Evolutionary conservation across 2,329 filamentous ascomycete species (phyloP).

Genomic region (Penicillium sp.): DNA sequence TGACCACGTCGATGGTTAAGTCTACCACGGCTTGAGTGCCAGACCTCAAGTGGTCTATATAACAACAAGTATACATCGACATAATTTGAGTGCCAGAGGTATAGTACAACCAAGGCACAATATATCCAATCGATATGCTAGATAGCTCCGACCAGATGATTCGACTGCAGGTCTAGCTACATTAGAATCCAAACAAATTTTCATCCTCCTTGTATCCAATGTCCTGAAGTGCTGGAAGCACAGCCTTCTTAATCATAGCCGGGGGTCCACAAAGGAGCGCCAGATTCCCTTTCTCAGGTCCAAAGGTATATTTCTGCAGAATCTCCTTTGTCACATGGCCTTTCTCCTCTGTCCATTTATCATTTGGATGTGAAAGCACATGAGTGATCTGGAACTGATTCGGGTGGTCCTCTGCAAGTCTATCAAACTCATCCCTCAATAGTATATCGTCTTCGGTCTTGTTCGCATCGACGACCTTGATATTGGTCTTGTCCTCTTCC

Average conservation of each 20-base stretch:
- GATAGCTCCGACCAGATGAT: too few relatives aligned
- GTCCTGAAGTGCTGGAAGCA: neutral
- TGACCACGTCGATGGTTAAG: conserved; percentile 14
- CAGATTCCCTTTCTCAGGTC: neutral
- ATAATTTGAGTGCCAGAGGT: too few relatives aligned
- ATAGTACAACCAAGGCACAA: too few relatives aligned
- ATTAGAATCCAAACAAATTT: neutral
- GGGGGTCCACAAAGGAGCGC: neutral
- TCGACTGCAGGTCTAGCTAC: neutral
- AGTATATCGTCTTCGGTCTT: neutral
- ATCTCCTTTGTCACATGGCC: neutral
- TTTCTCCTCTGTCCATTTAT: neutral
- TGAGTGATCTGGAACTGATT: neutral
- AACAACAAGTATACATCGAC: too few relatives aligned
- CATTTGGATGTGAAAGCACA: neutral
- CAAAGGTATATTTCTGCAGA: neutral
- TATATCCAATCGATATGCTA: too few relatives aligned
- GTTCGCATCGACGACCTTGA: neutral
- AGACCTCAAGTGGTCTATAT: neutral
- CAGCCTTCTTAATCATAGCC: neutral
- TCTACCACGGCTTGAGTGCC: neutral
- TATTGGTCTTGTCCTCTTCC: neutral
- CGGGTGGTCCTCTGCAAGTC: neutral
- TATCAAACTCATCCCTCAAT: neutral
- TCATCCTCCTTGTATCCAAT: neutral